Conservation (phyloP, 805 yeast genomes). For the Schizosaccharomyces lindneri region DNA sequence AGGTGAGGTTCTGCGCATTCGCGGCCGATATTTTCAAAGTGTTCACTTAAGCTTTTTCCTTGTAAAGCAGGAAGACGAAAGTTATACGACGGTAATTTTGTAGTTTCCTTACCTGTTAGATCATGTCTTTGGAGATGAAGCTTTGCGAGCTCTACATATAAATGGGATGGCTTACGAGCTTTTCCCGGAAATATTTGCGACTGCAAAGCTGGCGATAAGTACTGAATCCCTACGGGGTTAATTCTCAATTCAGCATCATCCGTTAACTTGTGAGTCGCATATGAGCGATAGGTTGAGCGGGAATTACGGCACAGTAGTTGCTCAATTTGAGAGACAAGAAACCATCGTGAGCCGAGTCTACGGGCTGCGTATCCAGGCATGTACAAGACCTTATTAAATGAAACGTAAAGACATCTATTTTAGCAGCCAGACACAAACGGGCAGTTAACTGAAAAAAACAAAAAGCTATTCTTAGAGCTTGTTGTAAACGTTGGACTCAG, state of each 20-base stretch:
- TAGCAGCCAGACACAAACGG: no score
- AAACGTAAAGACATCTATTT: no score
- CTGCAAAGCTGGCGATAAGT: conserved; percentile 35
- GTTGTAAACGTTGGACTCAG: no score
- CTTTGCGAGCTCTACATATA: conserved; percentile 36
- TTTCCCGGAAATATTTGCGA: conserved; percentile 32
- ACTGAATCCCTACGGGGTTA: conserved; percentile 63
- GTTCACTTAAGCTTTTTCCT: conserved; percentile 59
- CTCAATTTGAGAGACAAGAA: no score
- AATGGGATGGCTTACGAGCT: conserved; percentile 24
- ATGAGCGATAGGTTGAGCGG: background rate
- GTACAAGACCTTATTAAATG: no score
- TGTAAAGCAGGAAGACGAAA: conserved; percentile 44
- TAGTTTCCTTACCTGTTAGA: conserved; percentile 53
- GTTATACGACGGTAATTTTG: conserved; percentile 30
- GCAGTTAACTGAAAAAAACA: no score
- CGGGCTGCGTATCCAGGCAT: no score
- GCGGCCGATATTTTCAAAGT: conserved; percentile 44
- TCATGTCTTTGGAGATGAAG: conserved; percentile 34
- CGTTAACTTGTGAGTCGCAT: background rate
- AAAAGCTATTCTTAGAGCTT: no score
- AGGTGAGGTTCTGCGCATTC: conserved; percentile 36
- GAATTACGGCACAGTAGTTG: no score
- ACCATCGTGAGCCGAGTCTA: no score
- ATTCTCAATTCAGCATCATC: conserved; percentile 15